Base-by-base conservation (phyloP, 148 eudicot species). In the Persicaria maculosa region DNA sequence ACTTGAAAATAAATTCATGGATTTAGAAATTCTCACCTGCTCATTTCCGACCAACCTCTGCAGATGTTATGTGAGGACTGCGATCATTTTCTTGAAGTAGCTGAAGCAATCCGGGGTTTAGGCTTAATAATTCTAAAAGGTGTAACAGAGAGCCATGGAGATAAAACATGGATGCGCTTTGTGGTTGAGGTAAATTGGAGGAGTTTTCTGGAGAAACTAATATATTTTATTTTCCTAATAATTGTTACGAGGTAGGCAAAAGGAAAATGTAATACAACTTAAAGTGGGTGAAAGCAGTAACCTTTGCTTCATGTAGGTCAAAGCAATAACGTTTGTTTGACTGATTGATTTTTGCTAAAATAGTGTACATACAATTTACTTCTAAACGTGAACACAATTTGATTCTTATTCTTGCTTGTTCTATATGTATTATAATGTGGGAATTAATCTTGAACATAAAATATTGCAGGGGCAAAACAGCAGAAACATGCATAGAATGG, bases 401-500 rank as follows among this genome's bases (percentile, higher is more conserved):
- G 3, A 25, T 59, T 40, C 25, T 22, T 25, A 59, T 22, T 59
- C 14, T 8, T 22, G 15, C 4, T 25, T 6, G 43, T 31, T 3
- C 31, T 31, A 25, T 31, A 64, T 64, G 14, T 10, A 58, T 58
- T 58, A 22, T 2, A 58, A 36, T 4, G 45, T 17, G 36, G 5
- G 45, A 11, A 36, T 65, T 17, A 43, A 40, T 14, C 46, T 15
- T 5, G 45, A 40, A 7, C 16, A 11, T 12, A 31, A 40, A 31
- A 62, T 62, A 10, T 75, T 79, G 79, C 86, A 87, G 92, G 89
- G 83, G 15, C 85, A 88, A 78, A 86, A 76, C 80, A 88, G 87
- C 77, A 83, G 89, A 77, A 86, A 75, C 85, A 77, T 93, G 83
- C 98, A 91, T 77, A 85, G 98, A 79, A 86, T 93, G 95, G 98